These are phyloP conservation scores for Kalanchoe fedtschenkoi DNA, from an alignment of 164 flowering plant species.

Conservation along the genomic window DNA sequence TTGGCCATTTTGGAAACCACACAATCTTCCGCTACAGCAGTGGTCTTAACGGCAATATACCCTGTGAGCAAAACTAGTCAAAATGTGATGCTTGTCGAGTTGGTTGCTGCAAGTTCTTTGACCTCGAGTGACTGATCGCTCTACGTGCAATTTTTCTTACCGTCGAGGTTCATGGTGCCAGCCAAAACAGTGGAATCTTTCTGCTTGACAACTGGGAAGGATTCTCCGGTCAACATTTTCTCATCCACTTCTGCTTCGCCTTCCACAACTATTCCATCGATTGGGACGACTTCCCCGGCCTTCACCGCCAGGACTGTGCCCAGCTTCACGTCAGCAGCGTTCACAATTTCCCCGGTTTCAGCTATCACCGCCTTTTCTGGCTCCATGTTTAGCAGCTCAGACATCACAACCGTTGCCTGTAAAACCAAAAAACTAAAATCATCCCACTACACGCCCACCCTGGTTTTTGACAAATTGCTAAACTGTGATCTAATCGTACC, in stretches of 20 bases:
- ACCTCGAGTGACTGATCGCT: too few relatives aligned
- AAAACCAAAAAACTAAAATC: too few relatives aligned
- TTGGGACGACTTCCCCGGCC: conserved; percentile 73
- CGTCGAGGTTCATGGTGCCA: conserved; percentile 83
- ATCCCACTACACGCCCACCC: background rate
- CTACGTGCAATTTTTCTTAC: too few relatives aligned
- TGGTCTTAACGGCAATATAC: conserved; percentile 62
- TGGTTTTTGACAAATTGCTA: too few relatives aligned
- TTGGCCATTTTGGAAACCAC: conserved; percentile 84
- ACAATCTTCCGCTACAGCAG: conserved; percentile 71
- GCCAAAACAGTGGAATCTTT: conserved; percentile 71
- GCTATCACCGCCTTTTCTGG: conserved; percentile 79
- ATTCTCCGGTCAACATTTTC: conserved; percentile 74
- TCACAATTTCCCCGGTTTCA: conserved; percentile 57
- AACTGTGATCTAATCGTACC: conserved; percentile 40
- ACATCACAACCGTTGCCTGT: conserved; percentile 78
- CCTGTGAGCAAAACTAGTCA: conserved; percentile 24
- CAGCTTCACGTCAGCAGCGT: conserved; percentile 52
- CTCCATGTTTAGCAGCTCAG: conserved; percentile 55
- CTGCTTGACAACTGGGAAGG: conserved; percentile 72
- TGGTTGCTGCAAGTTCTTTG: too few relatives aligned
- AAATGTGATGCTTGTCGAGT: too few relatives aligned
- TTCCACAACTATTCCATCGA: conserved; percentile 76
- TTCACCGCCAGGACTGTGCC: conserved; percentile 66
- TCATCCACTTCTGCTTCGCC: conserved; percentile 87